Evolutionary conservation across 2,329 filamentous ascomycete genomes (phyloP), one percentile per base, ranked within the genome.

Genomic region (Fusarium tuaranense): DNA sequence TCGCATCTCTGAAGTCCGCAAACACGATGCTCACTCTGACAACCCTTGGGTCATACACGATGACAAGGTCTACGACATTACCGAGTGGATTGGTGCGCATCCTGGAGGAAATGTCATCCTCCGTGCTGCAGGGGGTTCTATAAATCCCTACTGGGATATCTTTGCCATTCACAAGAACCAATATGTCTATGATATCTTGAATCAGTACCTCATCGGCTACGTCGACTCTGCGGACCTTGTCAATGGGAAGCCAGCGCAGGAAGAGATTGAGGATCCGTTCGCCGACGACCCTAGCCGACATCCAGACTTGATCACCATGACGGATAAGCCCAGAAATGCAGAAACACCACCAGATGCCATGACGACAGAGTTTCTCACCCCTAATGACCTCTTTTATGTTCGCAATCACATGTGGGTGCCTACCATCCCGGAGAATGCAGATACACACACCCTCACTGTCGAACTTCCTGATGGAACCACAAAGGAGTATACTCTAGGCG

Each of bases 141-240:
- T 93, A 60, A 91, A 93, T 62, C 88, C 89, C 0, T 93, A 92
- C 81, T 93, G 92, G 92, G 85, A 92, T 69, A 92, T 93, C 63
- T 93, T 93, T 79, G 86, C 87, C 57, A 93, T 93, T 68, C 92
- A 93, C 83, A 91, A 93, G 79, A 86, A 88, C 20, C 85, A 89
- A 48, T 89, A 93, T 69, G 90, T 93, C 7, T 87, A 88, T 69
- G 89, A 92, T 61, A 91, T 93, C 46, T 84, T 93, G 1, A 86
- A 89, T n/a, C 87, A 90, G 74, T 93, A 91, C 77, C 83, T 88
- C 30, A 90, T 93, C 57, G 92, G 92, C 32, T 88, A 87, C 57
- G 86, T 93, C 4, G 87, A 93, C 71, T 81, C 82, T 2, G 84
- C 83, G 12, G 92, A 93, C 76, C 85, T 93, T 3, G 82, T 88